Percentiles rank a stretch among this genome's conserved stretches.
phyloP scores from a whole-genome alignment of 306 rosid genomes.

The Myrica gale region DNA sequence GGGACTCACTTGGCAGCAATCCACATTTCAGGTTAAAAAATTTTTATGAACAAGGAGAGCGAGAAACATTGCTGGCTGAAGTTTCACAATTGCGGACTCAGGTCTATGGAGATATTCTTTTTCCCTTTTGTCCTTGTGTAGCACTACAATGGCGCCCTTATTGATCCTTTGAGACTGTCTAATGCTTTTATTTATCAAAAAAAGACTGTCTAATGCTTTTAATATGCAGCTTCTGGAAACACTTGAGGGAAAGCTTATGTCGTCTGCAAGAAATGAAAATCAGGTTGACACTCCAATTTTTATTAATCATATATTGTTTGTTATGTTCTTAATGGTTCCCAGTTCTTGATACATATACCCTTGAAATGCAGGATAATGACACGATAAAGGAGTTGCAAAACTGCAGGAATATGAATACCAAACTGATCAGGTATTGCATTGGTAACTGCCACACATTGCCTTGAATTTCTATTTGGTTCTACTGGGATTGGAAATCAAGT shows the following conservation, averaged over 20 bases:
- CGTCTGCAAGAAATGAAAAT: conserved; percentile 39
- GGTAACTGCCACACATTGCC: not conserved
- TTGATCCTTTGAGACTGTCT: conserved; percentile 31
- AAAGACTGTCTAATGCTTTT: conserved; percentile 26
- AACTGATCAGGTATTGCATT: conserved; percentile 48
- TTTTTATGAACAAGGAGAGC: conserved; percentile 74
- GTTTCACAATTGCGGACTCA: conserved; percentile 72
- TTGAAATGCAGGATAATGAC: conserved; percentile 50
- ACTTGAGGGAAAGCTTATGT: conserved; percentile 45
- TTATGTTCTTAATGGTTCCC: conserved; percentile 18
- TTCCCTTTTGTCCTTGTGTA: conserved; percentile 8
- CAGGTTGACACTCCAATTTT: conserved; percentile 45
- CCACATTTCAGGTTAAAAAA: conserved; percentile 55
- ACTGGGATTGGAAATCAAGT: conserved; percentile 4
- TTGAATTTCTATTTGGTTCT: not conserved
- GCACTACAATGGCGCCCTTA: not conserved
- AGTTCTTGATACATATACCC: conserved; percentile 23
- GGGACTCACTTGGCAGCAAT: conserved; percentile 39
- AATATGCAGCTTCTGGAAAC: conserved; percentile 53
- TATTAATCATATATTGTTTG: conserved; percentile 19
- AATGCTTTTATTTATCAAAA: conserved; percentile 1
- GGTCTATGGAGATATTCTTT: conserved; percentile 40
- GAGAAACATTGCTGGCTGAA: conserved; percentile 71
- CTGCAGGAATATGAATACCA: conserved; percentile 64
- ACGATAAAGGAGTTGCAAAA: conserved; percentile 53